A percentile compares a stretch with the other conserved stretches of the same genome.
Evolutionary conservation across 2,329 filamentous ascomycete genomes (phyloP).

Genomic region (Colletotrichum tamarilloi): DNA sequence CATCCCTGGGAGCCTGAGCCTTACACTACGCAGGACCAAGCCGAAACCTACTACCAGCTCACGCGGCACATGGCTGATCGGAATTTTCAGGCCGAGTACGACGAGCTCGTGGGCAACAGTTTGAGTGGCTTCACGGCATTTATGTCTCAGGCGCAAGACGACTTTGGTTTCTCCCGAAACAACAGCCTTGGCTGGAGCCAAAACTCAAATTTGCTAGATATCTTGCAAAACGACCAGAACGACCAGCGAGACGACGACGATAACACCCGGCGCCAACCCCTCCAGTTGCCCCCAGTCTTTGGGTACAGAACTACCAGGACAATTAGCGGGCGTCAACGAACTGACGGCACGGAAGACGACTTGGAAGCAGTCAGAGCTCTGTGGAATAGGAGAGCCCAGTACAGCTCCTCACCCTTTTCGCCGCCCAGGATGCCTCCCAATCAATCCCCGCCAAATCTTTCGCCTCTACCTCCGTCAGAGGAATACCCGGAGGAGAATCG

Average conservation of each 20-base stretch:
- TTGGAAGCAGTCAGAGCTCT: constrained; percentile 34
- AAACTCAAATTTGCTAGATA: constrained; percentile 7
- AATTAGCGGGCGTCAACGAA: constrained; percentile 24
- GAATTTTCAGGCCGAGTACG: constrained; percentile 36
- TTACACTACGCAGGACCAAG: constrained; percentile 11
- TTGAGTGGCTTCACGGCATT: constrained; percentile 26
- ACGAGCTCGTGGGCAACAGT: constrained; percentile 33
- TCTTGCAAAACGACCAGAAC: constrained; percentile 31
- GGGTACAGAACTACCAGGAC: constrained; percentile 17
- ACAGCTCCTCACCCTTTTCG: constrained; percentile 35
- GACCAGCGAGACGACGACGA: constrained; percentile 28
- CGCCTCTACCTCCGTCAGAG: constrained; percentile 48
- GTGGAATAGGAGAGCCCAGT: constrained; percentile 34
- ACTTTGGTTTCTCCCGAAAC: constrained; percentile 8
- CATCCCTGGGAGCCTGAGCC: constrained; percentile 23
- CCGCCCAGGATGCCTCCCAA: constrained; percentile 42
- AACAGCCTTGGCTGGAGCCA: constrained; percentile 3
- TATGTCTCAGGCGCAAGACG: constrained; percentile 23
- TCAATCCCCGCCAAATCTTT: constrained; percentile 45
- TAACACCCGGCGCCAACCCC: constrained; percentile 8
- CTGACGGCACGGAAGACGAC: constrained; percentile 30
- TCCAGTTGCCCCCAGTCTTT: constrained; percentile 24
- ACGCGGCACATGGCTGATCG: constrained; percentile 33
- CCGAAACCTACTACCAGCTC: constrained; percentile 11
- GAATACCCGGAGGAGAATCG: constrained; percentile 60